Base-by-base conservation (phyloP, 805 yeast genomes). In the Kregervanrija delftensis region DNA sequence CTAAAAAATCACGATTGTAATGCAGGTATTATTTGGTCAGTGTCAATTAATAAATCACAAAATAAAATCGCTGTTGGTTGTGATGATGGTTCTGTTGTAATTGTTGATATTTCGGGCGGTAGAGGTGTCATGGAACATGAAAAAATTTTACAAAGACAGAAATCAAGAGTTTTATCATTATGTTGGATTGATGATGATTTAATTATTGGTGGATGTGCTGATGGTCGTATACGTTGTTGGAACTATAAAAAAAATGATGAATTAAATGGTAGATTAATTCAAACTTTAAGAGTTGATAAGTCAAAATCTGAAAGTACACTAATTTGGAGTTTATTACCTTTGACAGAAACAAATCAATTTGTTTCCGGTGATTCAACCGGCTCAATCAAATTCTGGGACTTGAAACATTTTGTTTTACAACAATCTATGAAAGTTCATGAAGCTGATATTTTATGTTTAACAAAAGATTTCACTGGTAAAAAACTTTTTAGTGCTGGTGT, bases 311-410 rank as follows among this genome's bases (percentile, higher is more conserved):
- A 86, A 60, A 80, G 93, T 43, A 89, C 98, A 3, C 70, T 93
- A 49, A 93, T 93, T 8, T 93, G 99, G 99, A 73, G 88, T 33
- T 80, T 93, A 1, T 54, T 73, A 38, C 80, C 81, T 31, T 66
- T 90, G 47, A 79, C 83, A 5, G 60, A 69, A 36, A 74, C 76
- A 41, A 71, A 77, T 44, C 95, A 88, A 61, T 74, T 93, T 47
- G 95, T 87, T n/a, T 80, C 89, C 48, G 99, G 98, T 44, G 99
- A 93, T 66, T 89, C 97, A 5, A 91, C 97, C 1, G 99, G 99
- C 1, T 74, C 86, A 8, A 77, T 93, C 42, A 91, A 91, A 64
- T 76, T 93, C 51, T 93, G 99, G 99, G 96, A 91, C 57, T 71
- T 83, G 50, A 74, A 77, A 40, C 82, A 78, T 53, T 81, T 80